phyloP scores from a whole-genome alignment of 2,329 filamentous ascomycete species.

The Fusarium sp. region DNA sequence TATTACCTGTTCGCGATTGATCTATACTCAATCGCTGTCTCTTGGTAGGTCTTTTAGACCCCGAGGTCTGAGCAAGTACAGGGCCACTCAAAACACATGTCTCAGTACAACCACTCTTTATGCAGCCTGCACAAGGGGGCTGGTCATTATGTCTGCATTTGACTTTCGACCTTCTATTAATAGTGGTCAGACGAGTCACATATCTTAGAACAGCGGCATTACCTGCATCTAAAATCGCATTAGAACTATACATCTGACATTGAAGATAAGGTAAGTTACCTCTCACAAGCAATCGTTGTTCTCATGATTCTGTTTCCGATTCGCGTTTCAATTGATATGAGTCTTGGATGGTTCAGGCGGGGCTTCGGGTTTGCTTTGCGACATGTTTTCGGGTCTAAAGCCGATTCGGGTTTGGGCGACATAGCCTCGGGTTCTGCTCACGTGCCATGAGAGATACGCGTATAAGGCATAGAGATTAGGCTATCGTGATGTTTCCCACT shows the following conservation, averaged over 20 bases:
- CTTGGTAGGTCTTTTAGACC: conserved; percentile 15
- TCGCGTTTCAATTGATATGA: conserved; percentile 10
- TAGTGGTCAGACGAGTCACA: not conserved
- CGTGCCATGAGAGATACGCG: not conserved
- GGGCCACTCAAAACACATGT: conserved; percentile 41
- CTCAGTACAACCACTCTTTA: conserved; percentile 29
- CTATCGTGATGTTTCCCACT: not conserved
- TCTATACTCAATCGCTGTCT: conserved; percentile 12
- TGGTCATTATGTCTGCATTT: conserved; percentile 44
- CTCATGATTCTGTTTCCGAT: conserved; percentile 31
- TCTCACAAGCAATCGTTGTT: conserved; percentile 44
- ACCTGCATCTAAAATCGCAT: conserved; percentile 40
- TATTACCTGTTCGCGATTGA: not conserved
- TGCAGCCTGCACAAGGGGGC: conserved; percentile 42
- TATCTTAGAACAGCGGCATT: not conserved
- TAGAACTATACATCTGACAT: accelerated
- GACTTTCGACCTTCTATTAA: conserved; percentile 42
- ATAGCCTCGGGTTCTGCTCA: not conserved
- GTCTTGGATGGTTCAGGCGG: conserved; percentile 11
- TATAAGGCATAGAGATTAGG: not conserved
- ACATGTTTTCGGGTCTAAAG: not conserved
- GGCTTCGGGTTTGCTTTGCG: conserved; percentile 25
- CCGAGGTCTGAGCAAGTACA: not conserved
- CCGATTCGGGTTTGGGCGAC: conserved; percentile 32
- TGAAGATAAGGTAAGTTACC: not conserved